Evolutionary conservation across 192 early-diverging fungal genomes (phyloP), one percentile per base, ranked within the genome.

Genomic region (Entophlyctis luteolus): DNA sequence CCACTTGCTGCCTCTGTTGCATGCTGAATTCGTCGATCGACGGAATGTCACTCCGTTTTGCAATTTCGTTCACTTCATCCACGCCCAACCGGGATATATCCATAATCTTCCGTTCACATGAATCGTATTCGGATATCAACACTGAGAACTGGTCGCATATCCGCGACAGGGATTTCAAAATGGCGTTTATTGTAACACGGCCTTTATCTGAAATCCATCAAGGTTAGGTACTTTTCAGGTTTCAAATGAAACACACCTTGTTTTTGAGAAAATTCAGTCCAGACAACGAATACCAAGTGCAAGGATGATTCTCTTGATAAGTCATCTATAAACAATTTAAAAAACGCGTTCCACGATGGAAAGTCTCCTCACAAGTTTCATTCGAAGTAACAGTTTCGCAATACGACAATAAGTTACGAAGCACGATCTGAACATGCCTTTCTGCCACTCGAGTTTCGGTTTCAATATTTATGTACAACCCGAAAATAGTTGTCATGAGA

Each of bases 401-500:
- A 57, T 86, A 87, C 2, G 79, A 76, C 39, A 87, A 54, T 32
- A 87, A 57, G 59, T 84, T 84, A 39, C 80, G 69, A 54, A 78
- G 83, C 37, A 84, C 76, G 28, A 77, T 70, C 38, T 69, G 68
- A 6, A 75, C 72, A 48, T 83, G 53, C n/a, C 66, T 56, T 48
- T 74, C 72, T 22, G 73, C 71, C 66, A 80, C 81, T 4, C 10
- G 29, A 5, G 31, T 68, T 53, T 56, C 73, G 10, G 48, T 32
- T 28, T 53, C 55, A 12, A 29, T 1, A 10, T 22, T 6, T 3
- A 36, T 34, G 52, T 71, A 65, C 4, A 45, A 60, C 31, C 23
- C 35, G 10, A 53, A 22, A 3, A 85, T 59, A 2, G 72, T 59
- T 32, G 84, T 29, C 22, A 79, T 31, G 12, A 79, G 37, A 22